These are phyloP conservation scores for Tinospora cordifolia DNA, from an alignment of 164 flowering plant species.

Conservation along the genomic window DNA sequence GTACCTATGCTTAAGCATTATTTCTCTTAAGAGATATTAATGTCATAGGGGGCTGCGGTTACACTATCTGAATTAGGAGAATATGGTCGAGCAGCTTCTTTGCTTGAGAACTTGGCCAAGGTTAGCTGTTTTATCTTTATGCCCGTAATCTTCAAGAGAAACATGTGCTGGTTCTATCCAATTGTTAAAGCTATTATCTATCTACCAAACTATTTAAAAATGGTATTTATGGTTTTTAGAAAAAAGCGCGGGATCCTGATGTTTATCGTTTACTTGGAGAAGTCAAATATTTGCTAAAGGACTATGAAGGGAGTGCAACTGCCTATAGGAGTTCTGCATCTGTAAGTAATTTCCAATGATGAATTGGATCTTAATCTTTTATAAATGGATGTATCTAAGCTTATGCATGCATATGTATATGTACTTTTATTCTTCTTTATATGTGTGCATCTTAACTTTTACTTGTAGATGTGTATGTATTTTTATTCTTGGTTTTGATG, in stretches of 20 bases:
- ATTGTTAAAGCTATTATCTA: background rate
- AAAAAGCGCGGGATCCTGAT: constrained; percentile 62
- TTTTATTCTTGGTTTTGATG: background rate
- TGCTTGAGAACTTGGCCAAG: constrained; percentile 64
- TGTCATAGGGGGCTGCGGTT: constrained; percentile 78
- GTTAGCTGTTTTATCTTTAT: constrained; percentile 29
- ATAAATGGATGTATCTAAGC: too few species aligned
- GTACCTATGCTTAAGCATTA: background rate
- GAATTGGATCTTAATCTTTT: background rate
- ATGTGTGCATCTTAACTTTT: background rate
- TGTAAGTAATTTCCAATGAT: constrained; percentile 31
- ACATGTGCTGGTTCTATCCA: background rate
- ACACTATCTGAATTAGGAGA: constrained; percentile 74
- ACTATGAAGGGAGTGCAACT: constrained; percentile 73
- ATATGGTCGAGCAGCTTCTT: constrained; percentile 49
- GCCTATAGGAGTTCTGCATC: constrained; percentile 58
- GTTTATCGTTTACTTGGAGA: constrained; percentile 87
- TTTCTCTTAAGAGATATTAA: constrained; percentile 9
- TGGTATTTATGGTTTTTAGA: constrained; percentile 30
- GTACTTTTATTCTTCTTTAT: too few species aligned
- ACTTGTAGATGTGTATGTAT: background rate
- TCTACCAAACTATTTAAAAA: background rate
- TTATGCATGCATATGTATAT: too few species aligned
- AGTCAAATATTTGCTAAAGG: constrained; percentile 75
- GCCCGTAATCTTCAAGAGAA: background rate